Percentiles rank a stretch among this genome's conserved stretches.
Evolutionary conservation across 2,329 filamentous ascomycete genomes (phyloP).

Genomic region (Zelopaecilomyces penicillatus): DNA sequence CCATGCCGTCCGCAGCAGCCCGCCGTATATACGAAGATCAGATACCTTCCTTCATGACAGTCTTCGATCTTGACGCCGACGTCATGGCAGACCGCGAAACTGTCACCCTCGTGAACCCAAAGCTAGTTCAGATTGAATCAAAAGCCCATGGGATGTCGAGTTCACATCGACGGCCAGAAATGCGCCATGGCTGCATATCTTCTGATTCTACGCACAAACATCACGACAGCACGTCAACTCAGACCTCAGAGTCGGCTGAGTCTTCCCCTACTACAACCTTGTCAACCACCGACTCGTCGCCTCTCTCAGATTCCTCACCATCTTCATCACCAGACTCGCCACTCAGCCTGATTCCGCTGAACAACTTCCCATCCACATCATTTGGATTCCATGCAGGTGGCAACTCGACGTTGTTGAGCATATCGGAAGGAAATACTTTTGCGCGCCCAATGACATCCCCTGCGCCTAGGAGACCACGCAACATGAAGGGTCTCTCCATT

Average conservation of each 20-base stretch:
- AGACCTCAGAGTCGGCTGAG: conserved; percentile 75
- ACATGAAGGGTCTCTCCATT: conserved; percentile 77
- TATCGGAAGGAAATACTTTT: conserved; percentile 32
- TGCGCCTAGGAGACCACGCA: conserved; percentile 63
- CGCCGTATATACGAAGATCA: conserved; percentile 58
- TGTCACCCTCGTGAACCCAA: conserved; percentile 46
- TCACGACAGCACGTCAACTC: conserved; percentile 69
- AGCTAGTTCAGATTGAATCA: conserved; percentile 40
- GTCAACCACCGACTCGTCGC: conserved; percentile 86
- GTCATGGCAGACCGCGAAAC: conserved; percentile 45
- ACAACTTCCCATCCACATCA: conserved; percentile 55
- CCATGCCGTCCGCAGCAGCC: conserved; percentile 54
- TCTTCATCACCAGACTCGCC: conserved; percentile 90
- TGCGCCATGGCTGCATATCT: conserved; percentile 32
- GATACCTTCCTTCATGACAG: conserved; percentile 69
- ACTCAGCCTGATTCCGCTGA: conserved; percentile 61
- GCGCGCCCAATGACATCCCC: conserved; percentile 59
- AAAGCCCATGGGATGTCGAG: conserved; percentile 30
- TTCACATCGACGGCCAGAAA: conserved; percentile 26
- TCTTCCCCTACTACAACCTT: conserved; percentile 93
- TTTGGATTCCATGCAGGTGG: conserved; percentile 41
- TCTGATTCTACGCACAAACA: conserved; percentile 55
- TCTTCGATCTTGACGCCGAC: conserved; percentile 58
- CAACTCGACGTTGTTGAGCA: conserved; percentile 25
- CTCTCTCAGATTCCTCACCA: conserved; percentile 81